These are phyloP conservation scores for Amanita jacksonii DNA, from an alignment of 768 basidiomycete species.

Conservation along the genomic window DNA sequence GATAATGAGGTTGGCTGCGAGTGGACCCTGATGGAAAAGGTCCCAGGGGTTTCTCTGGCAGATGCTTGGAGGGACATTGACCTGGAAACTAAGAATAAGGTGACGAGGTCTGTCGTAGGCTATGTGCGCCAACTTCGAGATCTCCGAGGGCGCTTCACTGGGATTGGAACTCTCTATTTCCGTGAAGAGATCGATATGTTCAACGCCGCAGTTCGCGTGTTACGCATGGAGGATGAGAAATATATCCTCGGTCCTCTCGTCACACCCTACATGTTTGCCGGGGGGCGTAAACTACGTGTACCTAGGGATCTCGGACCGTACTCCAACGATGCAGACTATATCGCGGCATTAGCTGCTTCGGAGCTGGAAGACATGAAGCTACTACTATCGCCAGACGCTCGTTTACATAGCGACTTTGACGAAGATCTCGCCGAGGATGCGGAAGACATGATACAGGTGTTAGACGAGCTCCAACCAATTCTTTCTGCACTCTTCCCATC, in stretches of 20 bases:
- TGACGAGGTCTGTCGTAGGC: conserved; percentile 4
- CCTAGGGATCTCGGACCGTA: conserved; percentile 12
- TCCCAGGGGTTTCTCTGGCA: conserved; percentile 11
- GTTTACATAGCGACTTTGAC: conserved; percentile 7
- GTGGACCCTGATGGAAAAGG: conserved; percentile 15
- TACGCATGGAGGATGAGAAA: conserved; percentile 4
- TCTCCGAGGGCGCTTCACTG: conserved; percentile 5
- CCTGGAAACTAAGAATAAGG: conserved; percentile 6
- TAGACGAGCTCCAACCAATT: conserved; percentile 5
- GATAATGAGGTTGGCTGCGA: conserved; percentile 13
- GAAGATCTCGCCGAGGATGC: conserved; percentile 5
- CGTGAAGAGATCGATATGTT: conserved; percentile 5
- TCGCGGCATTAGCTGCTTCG: conserved; percentile 9
- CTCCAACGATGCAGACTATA: conserved; percentile 10
- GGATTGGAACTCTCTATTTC: conserved; percentile 7
- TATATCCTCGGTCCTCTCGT: conserved; percentile 7
- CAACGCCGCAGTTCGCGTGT: conserved; percentile 4
- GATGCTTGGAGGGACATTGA: conserved; percentile 9
- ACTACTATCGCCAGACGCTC: conserved; percentile 2
- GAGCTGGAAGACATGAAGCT: conserved; percentile 9
- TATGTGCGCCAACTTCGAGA: conserved; percentile 7
- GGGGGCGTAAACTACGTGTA: conserved; percentile 9
- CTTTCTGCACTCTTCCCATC: conserved; percentile 4
- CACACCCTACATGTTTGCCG: conserved; percentile 10
- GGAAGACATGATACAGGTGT: conserved; percentile 3